phyloP scores from a whole-genome alignment of 768 basidiomycete genomes.

The Amanita rimosa region DNA sequence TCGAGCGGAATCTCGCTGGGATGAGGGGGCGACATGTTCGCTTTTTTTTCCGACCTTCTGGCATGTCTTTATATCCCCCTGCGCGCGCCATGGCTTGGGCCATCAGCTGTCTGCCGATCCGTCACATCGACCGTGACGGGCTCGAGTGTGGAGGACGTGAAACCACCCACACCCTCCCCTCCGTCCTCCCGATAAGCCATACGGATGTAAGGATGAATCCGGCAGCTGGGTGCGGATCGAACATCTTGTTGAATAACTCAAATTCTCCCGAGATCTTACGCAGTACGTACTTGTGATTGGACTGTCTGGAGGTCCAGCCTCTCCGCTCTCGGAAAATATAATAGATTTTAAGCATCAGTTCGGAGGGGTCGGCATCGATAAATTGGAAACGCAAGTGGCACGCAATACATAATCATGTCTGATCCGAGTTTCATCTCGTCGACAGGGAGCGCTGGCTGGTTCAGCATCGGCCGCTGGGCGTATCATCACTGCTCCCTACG shows the following conservation, averaged over 20 bases:
- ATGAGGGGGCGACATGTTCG: conserved; percentile 14
- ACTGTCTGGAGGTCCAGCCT: conserved; percentile 4
- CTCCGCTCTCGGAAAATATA: too few species aligned
- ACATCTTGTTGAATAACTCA: neutral
- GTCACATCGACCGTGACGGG: neutral
- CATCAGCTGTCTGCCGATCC: neutral
- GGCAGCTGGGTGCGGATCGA: neutral
- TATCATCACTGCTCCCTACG: neutral
- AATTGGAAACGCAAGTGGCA: neutral
- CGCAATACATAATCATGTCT: conserved; percentile 1
- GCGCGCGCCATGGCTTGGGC: conserved; percentile 4
- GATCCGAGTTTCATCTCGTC: conserved; percentile 9
- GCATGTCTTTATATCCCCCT: conserved; percentile 27
- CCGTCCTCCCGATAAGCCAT: conserved; percentile 4
- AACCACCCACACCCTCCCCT: too few species aligned
- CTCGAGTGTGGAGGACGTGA: neutral
- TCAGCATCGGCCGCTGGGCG: neutral
- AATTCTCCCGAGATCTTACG: conserved; percentile 2
- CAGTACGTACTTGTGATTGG: conserved; percentile 1
- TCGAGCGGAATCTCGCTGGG: conserved; percentile 30
- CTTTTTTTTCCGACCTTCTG: conserved; percentile 14
- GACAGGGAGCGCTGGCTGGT: neutral
- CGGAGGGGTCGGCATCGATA: neutral
- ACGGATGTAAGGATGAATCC: conserved; percentile 2
- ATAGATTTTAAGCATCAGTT: neutral